Evolutionary conservation across 768 basidiomycete genomes (phyloP).

Genomic region (Tylopilus subfusipes): DNA sequence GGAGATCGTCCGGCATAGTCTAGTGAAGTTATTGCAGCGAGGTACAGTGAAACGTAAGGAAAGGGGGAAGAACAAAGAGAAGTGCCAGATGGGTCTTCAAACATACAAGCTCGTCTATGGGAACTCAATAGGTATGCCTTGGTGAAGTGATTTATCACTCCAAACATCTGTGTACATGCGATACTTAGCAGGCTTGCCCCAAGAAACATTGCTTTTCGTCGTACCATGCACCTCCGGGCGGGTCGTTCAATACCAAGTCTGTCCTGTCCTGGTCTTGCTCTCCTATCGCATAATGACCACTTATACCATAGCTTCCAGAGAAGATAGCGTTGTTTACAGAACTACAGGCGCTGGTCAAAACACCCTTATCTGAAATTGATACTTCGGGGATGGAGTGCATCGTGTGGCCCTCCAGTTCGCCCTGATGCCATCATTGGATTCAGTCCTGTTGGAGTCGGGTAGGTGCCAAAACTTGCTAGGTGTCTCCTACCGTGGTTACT

Average conservation of each 20-base stretch:
- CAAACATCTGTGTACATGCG: background rate
- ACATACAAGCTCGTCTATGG: constrained; percentile 19
- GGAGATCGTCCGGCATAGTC: constrained; percentile 36
- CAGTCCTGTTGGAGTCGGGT: no score
- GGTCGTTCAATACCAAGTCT: constrained; percentile 69
- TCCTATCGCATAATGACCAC: background rate
- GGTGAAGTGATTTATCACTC: background rate
- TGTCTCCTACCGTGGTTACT: no score
- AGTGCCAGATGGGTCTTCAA: constrained; percentile 22
- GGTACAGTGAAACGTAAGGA: background rate
- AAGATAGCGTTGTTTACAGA: constrained; percentile 43
- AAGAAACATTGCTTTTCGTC: constrained; percentile 71
- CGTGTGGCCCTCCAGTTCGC: background rate
- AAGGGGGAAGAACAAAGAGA: constrained; percentile 8
- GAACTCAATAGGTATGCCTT: constrained; percentile 5
- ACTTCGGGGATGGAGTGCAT: constrained; percentile 8
- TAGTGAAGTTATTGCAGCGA: constrained; percentile 27
- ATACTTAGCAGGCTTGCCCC: background rate
- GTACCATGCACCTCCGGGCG: constrained; percentile 75
- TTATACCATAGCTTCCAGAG: constrained; percentile 36
- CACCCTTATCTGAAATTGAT: constrained; percentile 11
- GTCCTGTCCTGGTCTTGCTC: constrained; percentile 11
- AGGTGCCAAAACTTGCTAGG: no score
- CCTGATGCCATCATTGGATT: background rate
- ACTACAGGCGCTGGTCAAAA: constrained; percentile 30